Evolutionary conservation across 2,329 filamentous ascomycete genomes (phyloP), one percentile per base, ranked within the genome.

Genomic region (Colletotrichum karsti): DNA sequence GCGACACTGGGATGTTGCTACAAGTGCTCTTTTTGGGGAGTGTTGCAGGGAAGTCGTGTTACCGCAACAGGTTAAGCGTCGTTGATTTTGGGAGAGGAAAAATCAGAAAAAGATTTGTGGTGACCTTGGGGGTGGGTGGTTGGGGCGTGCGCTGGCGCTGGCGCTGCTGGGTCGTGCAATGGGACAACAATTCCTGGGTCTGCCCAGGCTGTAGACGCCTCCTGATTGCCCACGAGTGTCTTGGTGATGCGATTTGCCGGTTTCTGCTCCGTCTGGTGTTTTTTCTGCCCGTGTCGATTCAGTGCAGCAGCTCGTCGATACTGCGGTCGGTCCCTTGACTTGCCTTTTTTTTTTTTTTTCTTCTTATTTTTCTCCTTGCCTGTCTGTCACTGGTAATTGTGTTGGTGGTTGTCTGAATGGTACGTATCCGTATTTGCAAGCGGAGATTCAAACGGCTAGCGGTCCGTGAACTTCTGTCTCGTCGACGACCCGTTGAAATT

Each of bases 1-100:
- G 65, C 54, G 65, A 68, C 65, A 30, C 65, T 30, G 28, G 65
- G 65, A 68, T 68, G 46, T 35, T 68, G 53, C 54, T 57, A 35
- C 15, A 57, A 57, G 44, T 15, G 18, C 30, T 33, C 15, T 28
- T 24, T 54, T 65, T 35, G 48, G 48, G 63, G 48, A 44, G 20
- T 44, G 53, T 42, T 67, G 44, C 58, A 63, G 50, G 64, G 59
- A 37, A 53, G 28, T 28, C 12, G 24, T 30, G 26, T 6, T 26
- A 18, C 53, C 60, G 39, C 30, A 65, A 65, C 10, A 28, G 39
- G 65, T 33, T 54, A 58, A 68, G 65, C 60, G 53, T 37, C 37
- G 20, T 67, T 57, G 35, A 24, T 7, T n/a, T 55, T 39, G 41
- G 42, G 37, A 41, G 7, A n/a, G 22, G 22, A 30, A 44, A 18